Evolutionary conservation across 495 filamentous ascomycete species (phyloP), one percentile per base, ranked within the genome.

Genomic region (Aspergillus homomorphus): DNA sequence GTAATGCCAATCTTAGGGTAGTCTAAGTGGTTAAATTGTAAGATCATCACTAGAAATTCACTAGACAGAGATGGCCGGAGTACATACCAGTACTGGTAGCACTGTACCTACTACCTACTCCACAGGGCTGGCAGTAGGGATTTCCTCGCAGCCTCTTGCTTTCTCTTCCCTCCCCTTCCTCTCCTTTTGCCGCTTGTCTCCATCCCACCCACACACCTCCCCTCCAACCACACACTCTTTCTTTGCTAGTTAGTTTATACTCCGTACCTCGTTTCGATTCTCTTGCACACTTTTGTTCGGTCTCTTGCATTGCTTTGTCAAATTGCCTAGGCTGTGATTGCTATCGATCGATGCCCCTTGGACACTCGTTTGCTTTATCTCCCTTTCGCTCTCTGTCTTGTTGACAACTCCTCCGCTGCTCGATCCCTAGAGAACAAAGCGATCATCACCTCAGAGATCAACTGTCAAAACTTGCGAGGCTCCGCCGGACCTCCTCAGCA

Each of bases 191-290:
- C 45, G 45, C 44, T 26, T 49, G 55, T 30, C 44, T 53, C 59
- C 33, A 55, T 49, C 59, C 42, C 49, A 26, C 21, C 20, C 22
- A 7, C 21, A 14, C 22, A 7, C 8, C 21, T 53, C 9, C 44
- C 51, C 44, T 28, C 22, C 51, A 12, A 59, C 26, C 49, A 30
- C 28, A 54, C 59, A 44, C 53, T 45, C 44, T 15, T 54, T 55
- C 14, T 24, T 14, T 30, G 46, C 46, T 7, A 45, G 41, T n/a
- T 46, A 19, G 18, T 53, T 43, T 42, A 23, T 26, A 43, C 23
- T 12, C 28, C 12, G 19, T 9, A 28, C 41, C 23, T 42, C 2
- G 14, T 26, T 14, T 43, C 38, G 30, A 51, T 9, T 56, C 46
- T 51, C 15, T 30, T 23, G 20, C 55, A 14, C 22, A 16, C n/a